Evolutionary conservation across 129 eudicot genomes (phyloP), one percentile per base, ranked within the genome.

Genomic region (Helianthus tuberosus): DNA sequence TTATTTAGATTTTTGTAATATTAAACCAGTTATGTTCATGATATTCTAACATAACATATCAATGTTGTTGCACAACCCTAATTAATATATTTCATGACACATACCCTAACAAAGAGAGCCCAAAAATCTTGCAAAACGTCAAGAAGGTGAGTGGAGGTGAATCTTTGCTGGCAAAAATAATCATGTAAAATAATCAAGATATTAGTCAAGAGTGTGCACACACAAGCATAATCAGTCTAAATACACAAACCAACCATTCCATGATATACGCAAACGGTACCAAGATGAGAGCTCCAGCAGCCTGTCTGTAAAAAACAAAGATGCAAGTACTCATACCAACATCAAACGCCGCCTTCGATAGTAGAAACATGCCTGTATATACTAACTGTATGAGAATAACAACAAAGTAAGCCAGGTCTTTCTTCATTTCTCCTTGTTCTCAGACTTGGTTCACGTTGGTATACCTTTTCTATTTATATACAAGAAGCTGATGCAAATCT

Each of bases 251-350:
- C 11, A 74, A 87, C 97, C 97, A 39, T 47, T 88, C 71, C 6
- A 79, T 8, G 75, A 82, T 78, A 25, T 76, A 32, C 53, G 89
- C 88, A 9, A 84, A 58, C 3, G 96, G 96, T 50, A 65, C 59
- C 54, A 91, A 78, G 80, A 86, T 79, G 51, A 86, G 72, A 63
- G 97, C 73, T 4, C 87, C 96, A 66, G 77, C 54, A 36, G 97
- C 96, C 51, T 91, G 97, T 81, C 97, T 78, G 60, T 91, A 91
- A 82, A 88, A 91, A 61, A 86, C 86, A 20, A 91, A 91, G 68
- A 91, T 80, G 50, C 66, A 86, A 11, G 91, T 75, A 75, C 75
- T 86, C 96, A 88, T 91, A 46, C 96, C 97, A 29, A 78, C 88
- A 79, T 86, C 86, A 29, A 91, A 91, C 1, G 90, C 97, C 2